Percentiles rank a stretch among this genome's conserved stretches.
Conservation (phyloP, 75 land plant genomes). For the Pinus taeda region DNA sequence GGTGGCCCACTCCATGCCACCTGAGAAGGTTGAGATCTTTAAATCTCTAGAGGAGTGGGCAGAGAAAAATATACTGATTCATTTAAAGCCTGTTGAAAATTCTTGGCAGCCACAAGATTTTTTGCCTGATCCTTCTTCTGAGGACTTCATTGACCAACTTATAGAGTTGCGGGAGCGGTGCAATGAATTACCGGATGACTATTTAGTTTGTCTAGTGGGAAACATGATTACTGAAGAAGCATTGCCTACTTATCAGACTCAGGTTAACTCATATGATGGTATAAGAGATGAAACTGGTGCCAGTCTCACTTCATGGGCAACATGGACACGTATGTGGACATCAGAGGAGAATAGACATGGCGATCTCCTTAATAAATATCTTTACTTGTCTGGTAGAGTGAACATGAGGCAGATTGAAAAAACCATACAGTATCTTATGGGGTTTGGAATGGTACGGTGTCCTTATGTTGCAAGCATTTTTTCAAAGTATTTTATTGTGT, state of each 20-base stretch:
- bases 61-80: slow-evolving; percentile 24
- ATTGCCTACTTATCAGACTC: slow-evolving; percentile 63
- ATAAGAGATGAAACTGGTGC: slow-evolving; percentile 56
- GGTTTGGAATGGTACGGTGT: slow-evolving; percentile 42
- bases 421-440: slow-evolving; percentile 47
- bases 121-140: slow-evolving; percentile 44
- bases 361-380: slow-evolving; percentile 59
- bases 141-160: slow-evolving; percentile 42
- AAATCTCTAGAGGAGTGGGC: slow-evolving; percentile 62
- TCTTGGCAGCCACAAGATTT: slow-evolving; percentile 71
- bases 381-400: slow-evolving; percentile 48
- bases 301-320: slow-evolving; percentile 48
- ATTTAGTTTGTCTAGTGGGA: slow-evolving; percentile 64
- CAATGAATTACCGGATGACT: slow-evolving; percentile 49
- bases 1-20: slow-evolving; percentile 50
- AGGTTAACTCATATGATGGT: slow-evolving; percentile 67
- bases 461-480: background rate
- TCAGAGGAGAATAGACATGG: slow-evolving; percentile 74
- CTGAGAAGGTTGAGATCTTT: slow-evolving; percentile 55
- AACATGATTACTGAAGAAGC: slow-evolving; percentile 77
- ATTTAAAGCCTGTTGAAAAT: slow-evolving; percentile 52
- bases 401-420: slow-evolving; percentile 51
- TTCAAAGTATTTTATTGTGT: no score
- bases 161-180: slow-evolving; percentile 36
- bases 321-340: slow-evolving; percentile 64